Evolutionary conservation across 2,329 filamentous ascomycete species (phyloP), one percentile per base, ranked within the genome.

Genomic region (Cladosporium sp.): DNA sequence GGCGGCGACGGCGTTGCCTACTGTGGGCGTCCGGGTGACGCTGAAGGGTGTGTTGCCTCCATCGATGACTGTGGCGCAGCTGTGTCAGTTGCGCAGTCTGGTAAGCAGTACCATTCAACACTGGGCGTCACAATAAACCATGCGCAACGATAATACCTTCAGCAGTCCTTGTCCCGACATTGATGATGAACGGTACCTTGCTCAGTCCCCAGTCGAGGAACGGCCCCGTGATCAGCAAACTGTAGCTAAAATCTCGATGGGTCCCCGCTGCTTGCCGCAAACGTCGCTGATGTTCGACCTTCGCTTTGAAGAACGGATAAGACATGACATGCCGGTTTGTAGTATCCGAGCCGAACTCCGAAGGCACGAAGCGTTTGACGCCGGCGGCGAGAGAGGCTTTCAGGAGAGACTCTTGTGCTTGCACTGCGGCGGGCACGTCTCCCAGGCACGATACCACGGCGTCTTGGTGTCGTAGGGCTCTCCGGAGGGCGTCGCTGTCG

Each of bases 401-500:
- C 5, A 55, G 52, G 4, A 55, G 56, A 6, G 33, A 28, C 0
- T 46, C 23, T 28, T 59, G 56, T 40, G 56, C 56, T 18, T 18
- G 40, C 3, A 44, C 56, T 16, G 56, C 56, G 18, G 29, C 23
- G 0, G 56, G 35, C 5, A 31, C 40, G 21, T 44, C 56, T 16
- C 56, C 56, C 33, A 59, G 21, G 12, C 56, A 59, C 7, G 56
- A 59, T 21, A 77, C 70, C 11, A 78, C 67, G 40, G 69, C 68
- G 52, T 77, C 73, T 68, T 77, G 74, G 44, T 72, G 73, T 61
- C 69, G 52, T 2, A 55, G 52, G 14, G 21, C 52, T 21, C 23
- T n/a, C 0, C 28, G 52, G 16, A 55, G 52, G 12, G 52, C 29
- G 12, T 33, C 7, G 18, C 12, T 5, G 28, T 55, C 31, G 28